A percentile compares a stretch with the other conserved stretches of the same genome.
Evolutionary conservation across 2,329 filamentous ascomycete genomes (phyloP).

Genomic region (Cladophialophora immunda): DNA sequence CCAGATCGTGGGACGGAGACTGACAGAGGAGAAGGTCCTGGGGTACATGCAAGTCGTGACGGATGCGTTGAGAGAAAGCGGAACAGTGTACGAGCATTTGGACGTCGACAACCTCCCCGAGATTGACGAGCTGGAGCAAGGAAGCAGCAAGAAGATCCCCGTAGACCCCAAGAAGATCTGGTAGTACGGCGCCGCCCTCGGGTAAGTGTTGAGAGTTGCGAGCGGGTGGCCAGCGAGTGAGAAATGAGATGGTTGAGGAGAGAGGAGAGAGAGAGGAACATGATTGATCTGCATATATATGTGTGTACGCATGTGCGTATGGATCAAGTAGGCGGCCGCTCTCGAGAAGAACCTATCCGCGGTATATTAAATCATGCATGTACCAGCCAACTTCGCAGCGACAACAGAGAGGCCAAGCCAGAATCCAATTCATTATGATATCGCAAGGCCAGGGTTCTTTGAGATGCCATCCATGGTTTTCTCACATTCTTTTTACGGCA

Average conservation of each 20-base stretch:
- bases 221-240: neutral
- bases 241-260: neutral
- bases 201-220: neutral
- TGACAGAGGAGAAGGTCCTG: constrained; percentile 89
- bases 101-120: constrained; percentile 50
- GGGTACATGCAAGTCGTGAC: constrained; percentile 82
- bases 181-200: neutral
- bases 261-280: neutral
- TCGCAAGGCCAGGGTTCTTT: too few species aligned
- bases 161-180: constrained; percentile 29
- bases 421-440: too few species aligned
- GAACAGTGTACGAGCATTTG: constrained; percentile 60
- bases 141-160: constrained; percentile 21
- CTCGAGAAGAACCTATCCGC: too few species aligned
- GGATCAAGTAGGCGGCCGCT: too few species aligned
- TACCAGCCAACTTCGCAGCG: too few species aligned
- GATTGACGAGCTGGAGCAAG: constrained; percentile 18
- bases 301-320: too few species aligned
- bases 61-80: constrained; percentile 69
- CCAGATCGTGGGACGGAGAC: constrained; percentile 78
- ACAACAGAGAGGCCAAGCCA: too few species aligned
- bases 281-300: too few species aligned
- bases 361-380: too few species aligned
- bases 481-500: too few species aligned
- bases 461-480: too few species aligned